Evolutionary conservation across 2,329 filamentous ascomycete species (phyloP).

Genomic region (Tolypocladium tropicale): DNA sequence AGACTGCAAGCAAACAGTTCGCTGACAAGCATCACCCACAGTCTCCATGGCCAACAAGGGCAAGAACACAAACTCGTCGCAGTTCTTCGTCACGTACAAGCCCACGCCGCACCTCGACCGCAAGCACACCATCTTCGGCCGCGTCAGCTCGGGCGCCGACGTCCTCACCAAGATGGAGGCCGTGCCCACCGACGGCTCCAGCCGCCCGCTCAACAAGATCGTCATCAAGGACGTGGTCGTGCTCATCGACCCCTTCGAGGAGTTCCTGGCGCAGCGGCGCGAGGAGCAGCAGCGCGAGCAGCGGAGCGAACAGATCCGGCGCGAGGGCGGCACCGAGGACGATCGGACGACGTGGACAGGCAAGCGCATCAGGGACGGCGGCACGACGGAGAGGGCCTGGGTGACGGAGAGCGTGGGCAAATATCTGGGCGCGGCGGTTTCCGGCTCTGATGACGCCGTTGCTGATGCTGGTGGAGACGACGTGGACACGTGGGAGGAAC

Average conservation of each 20-base stretch:
- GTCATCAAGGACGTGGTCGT: slow-evolving; percentile 74
- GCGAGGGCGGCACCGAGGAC: slow-evolving; percentile 67
- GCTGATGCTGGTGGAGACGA: slow-evolving; percentile 46
- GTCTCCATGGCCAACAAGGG: slow-evolving; percentile 95
- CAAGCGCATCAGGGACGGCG: slow-evolving; percentile 68
- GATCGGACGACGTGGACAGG: slow-evolving; percentile 94
- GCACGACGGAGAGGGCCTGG: slow-evolving; percentile 38
- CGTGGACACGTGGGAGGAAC: slow-evolving; percentile 58
- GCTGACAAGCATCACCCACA: slow-evolving; percentile 5
- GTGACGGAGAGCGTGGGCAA: slow-evolving; percentile 54
- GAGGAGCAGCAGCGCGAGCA: slow-evolving; percentile 50
- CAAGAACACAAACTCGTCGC: slow-evolving; percentile 91
- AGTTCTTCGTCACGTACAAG: slow-evolving; percentile 91
- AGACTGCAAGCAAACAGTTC: too few species aligned
- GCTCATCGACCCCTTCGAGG: slow-evolving; percentile 90
- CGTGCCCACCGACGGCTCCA: slow-evolving; percentile 62
- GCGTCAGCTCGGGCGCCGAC: slow-evolving; percentile 66
- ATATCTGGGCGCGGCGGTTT: slow-evolving; percentile 60
- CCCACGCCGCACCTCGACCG: slow-evolving; percentile 75
- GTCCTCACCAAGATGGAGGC: slow-evolving; percentile 68
- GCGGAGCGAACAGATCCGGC: slow-evolving; percentile 50
- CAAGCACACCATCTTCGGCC: slow-evolving; percentile 95
- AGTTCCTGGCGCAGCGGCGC: slow-evolving; percentile 70
- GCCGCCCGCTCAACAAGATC: slow-evolving; percentile 68
- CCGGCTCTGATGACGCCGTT: slow-evolving; percentile 37